Conservation (phyloP, 2,329 filamentous ascomycete genomes). For the Ceratocystis huliohia region DNA sequence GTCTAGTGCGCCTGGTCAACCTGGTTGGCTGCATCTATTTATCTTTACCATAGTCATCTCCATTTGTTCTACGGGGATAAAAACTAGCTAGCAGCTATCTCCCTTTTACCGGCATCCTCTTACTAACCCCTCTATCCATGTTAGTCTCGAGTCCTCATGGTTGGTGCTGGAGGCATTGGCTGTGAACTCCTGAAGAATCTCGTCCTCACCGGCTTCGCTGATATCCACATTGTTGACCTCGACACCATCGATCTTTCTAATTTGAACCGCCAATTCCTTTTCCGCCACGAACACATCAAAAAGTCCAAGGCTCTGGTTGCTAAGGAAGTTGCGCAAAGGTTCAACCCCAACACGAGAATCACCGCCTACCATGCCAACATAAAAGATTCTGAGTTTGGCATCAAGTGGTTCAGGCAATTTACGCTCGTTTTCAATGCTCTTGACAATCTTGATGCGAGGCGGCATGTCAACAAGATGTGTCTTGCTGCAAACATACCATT, state of each 20-base stretch:
- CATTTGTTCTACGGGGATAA: not conserved
- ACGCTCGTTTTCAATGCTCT: conserved; percentile 88
- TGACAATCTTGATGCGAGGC: conserved; percentile 84
- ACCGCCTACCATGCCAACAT: conserved; percentile 89
- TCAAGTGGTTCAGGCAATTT: conserved; percentile 78
- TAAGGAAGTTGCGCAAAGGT: conserved; percentile 77
- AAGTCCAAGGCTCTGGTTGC: conserved; percentile 91
- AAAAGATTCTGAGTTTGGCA: conserved; percentile 74
- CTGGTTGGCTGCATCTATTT: not conserved
- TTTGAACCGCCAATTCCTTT: conserved; percentile 93
- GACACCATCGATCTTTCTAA: conserved; percentile 98
- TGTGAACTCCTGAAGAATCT: conserved; percentile 97
- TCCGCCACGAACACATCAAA: conserved; percentile 93
- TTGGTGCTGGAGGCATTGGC: conserved; percentile 92
- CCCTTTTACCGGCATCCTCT: not conserved
- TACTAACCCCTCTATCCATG: conserved; percentile 9
- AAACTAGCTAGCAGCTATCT: not conserved
- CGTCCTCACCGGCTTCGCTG: conserved; percentile 78
- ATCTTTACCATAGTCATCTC: not conserved
- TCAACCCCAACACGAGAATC: conserved; percentile 80
- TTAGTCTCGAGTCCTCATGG: conserved; percentile 79
- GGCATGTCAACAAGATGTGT: conserved; percentile 97
- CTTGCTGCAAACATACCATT: conserved; percentile 78
- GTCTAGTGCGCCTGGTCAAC: not conserved
- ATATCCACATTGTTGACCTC: conserved; percentile 89